Base-by-base conservation (phyloP, 345 rosid species). In the Hirschfeldia incana region DNA sequence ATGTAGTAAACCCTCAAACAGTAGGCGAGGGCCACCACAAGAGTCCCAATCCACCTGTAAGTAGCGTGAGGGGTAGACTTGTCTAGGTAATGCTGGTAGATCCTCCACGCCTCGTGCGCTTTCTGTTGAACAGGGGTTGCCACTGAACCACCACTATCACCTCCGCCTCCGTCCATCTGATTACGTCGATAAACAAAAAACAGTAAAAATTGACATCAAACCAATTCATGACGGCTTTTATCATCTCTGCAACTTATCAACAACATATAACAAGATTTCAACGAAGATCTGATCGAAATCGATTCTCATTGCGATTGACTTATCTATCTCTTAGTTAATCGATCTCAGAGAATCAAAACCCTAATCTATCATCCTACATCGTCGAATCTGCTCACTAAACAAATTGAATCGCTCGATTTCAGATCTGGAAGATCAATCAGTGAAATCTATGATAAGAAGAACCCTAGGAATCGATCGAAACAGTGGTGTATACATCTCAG, bases 11-110 rank as follows among this genome's bases (percentile, higher is more conserved):
- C 89, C 82, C 98, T 83, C 83, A 88, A 30, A 81, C 85, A 79
- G 85, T 90, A 94, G 75, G 91, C 73, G 60, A 80, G 84, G 1
- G 82, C 78, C 12, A 86, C 65, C 16, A 78, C 87, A 29, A 86
- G 75, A 53, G 97, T 88, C 70, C 97, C 98, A 58, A 89, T 86
- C 98, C 98, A 94, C 80, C 98, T 85, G 83, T 89, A 85, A 76
- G 83, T 69, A 0, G 86, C 36, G 82, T 94, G 97, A 53, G 98
- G 98, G 1, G 97, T 91, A 44, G 87, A 88, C 86, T 92, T 93
- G 79, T 94, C 98, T 4, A 94, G 88, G 86, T 89, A 92, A 75
- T 92, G 89, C 85, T 90, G 98, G 78, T 88, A 92, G 51, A 88
- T 65, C 87, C 92, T 89, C 94, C 92, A 90, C n/a, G 85, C 88